phyloP scores from a whole-genome alignment of 2,329 filamentous ascomycete genomes.

The Rasamsonia emersonii region DNA sequence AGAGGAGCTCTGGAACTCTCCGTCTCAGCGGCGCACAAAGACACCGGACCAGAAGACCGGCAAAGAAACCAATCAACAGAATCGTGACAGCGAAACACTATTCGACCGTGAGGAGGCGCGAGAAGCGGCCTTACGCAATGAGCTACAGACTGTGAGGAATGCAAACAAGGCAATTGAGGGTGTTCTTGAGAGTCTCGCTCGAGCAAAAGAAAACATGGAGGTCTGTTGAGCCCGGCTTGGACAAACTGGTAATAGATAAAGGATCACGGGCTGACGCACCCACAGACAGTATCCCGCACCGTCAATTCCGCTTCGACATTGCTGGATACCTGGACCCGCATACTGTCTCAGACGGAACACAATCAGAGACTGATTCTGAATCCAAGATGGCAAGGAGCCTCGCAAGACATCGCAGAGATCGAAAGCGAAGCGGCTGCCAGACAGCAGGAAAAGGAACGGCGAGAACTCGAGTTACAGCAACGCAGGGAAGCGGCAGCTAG shows the following conservation, averaged over 20 bases:
- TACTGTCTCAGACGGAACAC: conserved; percentile 94
- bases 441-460: conserved; percentile 69
- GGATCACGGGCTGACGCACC: conserved; percentile 8
- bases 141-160: conserved; percentile 72
- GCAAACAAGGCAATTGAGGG: conserved; percentile 81
- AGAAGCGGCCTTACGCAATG: conserved; percentile 65
- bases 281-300: conserved; percentile 71
- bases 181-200: conserved; percentile 36
- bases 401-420: conserved; percentile 74
- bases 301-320: conserved; percentile 81
- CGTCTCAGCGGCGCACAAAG: conserved; percentile 34
- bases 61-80: conserved; percentile 29
- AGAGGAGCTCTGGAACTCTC: conserved; percentile 52
- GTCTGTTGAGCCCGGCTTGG: conserved; percentile 19
- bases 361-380: conserved; percentile 88
- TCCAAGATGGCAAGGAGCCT: conserved; percentile 80
- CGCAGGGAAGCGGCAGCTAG: conserved; percentile 59
- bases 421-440: conserved; percentile 69
- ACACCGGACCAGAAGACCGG: conserved; percentile 19
- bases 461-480: conserved; percentile 68
- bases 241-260: conserved; percentile 2
- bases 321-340: conserved; percentile 90
- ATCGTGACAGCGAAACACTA: conserved; percentile 43
- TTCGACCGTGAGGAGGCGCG: conserved; percentile 60
- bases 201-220: conserved; percentile 43